Evolutionary conservation across 768 basidiomycete genomes (phyloP), one percentile per base, ranked within the genome.

Genomic region (Suillus occidentalis): DNA sequence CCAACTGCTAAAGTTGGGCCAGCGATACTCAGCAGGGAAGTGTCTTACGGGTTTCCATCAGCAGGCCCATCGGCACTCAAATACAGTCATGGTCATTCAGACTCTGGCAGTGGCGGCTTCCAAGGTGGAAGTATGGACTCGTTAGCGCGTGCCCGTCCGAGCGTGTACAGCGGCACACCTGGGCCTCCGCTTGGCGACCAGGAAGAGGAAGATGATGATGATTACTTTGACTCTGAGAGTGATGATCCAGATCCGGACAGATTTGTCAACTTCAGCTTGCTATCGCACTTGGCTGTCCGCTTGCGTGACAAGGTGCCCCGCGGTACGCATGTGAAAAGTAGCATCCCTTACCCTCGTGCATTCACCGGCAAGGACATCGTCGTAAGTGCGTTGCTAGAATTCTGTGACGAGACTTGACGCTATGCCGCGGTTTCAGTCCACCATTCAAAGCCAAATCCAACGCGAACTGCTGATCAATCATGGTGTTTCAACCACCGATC

Each of bases 311-410:
- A 93, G 73, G 93, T 99, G 3, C 93, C 92, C 4, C 84, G 92
- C 62, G 89, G 88, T 8, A 87, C 85, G 8, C 96, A 97, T 70
- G 91, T 94, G 66, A 97, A 98, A 79, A 94, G 94, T 8, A 92
- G 94, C 63, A 92, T 98, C 49, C 91, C 92, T 3, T 97, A 97
- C 74, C 91, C 90, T 6, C 82, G 87, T 4, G 91, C 93, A 25
- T 98, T 99, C 70, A 98, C 97, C 3, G 97, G 97, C 7, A 93
- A 92, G 71, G 95, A 98, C 71, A 88, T 97, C 42, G 94, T 99
- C 68, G 92, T 95, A 78, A 72, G 93, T 83, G 14, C 16, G 52
- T 12, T 28, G 13, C 16, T 25, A 60, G 37, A 60, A 31, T 40
- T 9, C 12, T 60, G 31, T n/a, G 40, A 9, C 25, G 34, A 14